Conservation (phyloP, 179 eudicot species). For the Actinidia arguta region DNA sequence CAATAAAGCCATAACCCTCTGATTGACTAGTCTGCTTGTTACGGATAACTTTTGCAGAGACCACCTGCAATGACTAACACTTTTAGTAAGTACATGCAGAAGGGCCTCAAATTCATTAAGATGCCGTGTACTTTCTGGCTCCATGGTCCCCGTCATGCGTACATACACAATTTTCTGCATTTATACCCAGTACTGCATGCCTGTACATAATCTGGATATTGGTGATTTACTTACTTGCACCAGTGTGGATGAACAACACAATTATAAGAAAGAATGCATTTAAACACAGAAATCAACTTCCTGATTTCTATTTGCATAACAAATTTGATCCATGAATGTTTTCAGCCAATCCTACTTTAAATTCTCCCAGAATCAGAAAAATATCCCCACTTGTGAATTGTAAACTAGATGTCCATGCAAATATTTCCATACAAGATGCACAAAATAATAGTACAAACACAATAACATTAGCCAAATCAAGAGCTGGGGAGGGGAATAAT, state of each 20-base stretch:
- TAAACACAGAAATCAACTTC: no score
- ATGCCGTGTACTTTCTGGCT: no score
- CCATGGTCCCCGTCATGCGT: background rate
- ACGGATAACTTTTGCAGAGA: slow-evolving; percentile 74
- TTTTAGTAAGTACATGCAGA: background rate
- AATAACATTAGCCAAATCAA: background rate
- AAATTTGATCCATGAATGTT: background rate
- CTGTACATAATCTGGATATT: background rate
- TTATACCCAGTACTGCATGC: background rate
- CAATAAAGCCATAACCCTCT: slow-evolving; percentile 91
- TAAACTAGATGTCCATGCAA: background rate
- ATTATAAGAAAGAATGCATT: background rate
- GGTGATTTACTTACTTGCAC: background rate
- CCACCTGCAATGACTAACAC: slow-evolving; percentile 49
- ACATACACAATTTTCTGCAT: background rate
- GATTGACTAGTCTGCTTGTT: slow-evolving; percentile 77
- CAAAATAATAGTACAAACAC: background rate
- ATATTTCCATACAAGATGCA: background rate
- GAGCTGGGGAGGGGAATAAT: background rate
- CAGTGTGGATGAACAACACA: background rate
- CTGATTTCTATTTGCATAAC: background rate
- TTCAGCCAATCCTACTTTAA: background rate
- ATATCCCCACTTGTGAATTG: background rate
- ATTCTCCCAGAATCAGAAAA: background rate
- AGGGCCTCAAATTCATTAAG: no score